Evolutionary conservation across 306 rosid species (phyloP), one percentile per base, ranked within the genome.

Genomic region (Sechiopsis laciniata): DNA sequence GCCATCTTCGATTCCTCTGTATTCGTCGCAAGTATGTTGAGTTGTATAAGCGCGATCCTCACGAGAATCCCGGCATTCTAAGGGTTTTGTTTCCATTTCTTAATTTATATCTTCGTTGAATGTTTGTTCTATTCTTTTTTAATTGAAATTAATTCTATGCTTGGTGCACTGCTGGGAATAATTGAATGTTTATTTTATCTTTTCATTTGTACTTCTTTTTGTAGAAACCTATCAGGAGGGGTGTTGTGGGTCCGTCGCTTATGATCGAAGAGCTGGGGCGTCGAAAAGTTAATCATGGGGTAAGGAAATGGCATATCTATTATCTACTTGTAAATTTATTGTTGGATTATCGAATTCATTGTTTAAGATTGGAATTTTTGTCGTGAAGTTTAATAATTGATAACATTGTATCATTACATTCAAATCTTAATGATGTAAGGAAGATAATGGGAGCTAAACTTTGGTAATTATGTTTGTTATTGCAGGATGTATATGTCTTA

Each of bases 31-130:
- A 86, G 78, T 83, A 78, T 45, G 85, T 93, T 5, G 80, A 84
- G 71, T 81, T 93, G 97, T 90, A 81, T 80, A 93, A 93, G 80
- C 96, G 97, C 32, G 94, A 93, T 65, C 98, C 98, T 21, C 89
- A 88, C 65, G 80, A 88, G 79, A 72, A 66, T 69, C 97, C 96
- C 3, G 94, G 81, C 86, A 90, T 93, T 80, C 97, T 93, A 84
- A 74, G 83, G 42, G 1, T 55, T 35, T 70, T 26, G 21, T 75
- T 20, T 2, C 66, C 13, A 14, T 60, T 50, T 11, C 0, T 8
- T 46, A 14, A n/a, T 55, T 29, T 15, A 10, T 12, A 3, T 42
- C 0, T 29, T 71, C 10, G 11, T 71, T 71, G 0, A 32, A 15
- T 29, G 61, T 77, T 50, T 4, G 16, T 14, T 66, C 11, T 37